Conservation (phyloP, 345 rosid species). For the Gossypium anomalum region DNA sequence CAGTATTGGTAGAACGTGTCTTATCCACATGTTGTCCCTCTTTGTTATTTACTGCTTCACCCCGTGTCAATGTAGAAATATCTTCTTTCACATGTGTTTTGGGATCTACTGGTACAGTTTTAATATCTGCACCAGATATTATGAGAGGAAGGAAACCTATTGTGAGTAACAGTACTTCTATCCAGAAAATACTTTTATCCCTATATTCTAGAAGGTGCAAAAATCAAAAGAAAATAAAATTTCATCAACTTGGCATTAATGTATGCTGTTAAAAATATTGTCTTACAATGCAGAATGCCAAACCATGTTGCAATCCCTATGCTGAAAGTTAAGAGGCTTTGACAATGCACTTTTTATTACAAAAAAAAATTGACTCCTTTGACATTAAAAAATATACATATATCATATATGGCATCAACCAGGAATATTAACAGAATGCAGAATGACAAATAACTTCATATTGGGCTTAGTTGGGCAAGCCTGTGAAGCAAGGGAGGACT, state of each 20-base stretch:
- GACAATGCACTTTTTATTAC: neutral
- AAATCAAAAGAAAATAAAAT: neutral
- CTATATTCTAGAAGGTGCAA: neutral
- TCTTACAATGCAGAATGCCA: neutral
- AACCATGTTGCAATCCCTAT: neutral
- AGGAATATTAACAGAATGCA: neutral
- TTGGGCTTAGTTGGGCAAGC: neutral
- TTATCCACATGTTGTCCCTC: conserved; percentile 1
- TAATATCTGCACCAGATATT: conserved; percentile 18
- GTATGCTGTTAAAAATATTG: neutral
- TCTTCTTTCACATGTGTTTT: conserved; percentile 19
- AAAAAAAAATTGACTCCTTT: neutral
- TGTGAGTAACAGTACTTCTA: neutral
- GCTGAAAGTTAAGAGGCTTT: neutral
- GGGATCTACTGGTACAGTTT: neutral
- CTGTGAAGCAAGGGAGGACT: neutral
- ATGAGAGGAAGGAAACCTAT: neutral
- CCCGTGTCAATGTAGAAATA: conserved; percentile 8
- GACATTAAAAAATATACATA: neutral
- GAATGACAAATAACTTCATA: neutral
- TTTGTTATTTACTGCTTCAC: conserved; percentile 7
- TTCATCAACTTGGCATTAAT: neutral
- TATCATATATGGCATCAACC: neutral
- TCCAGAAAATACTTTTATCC: neutral
- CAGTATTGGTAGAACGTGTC: neutral